phyloP scores from a whole-genome alignment of 2,329 filamentous ascomycete species.

The Beauveria asiatica region DNA sequence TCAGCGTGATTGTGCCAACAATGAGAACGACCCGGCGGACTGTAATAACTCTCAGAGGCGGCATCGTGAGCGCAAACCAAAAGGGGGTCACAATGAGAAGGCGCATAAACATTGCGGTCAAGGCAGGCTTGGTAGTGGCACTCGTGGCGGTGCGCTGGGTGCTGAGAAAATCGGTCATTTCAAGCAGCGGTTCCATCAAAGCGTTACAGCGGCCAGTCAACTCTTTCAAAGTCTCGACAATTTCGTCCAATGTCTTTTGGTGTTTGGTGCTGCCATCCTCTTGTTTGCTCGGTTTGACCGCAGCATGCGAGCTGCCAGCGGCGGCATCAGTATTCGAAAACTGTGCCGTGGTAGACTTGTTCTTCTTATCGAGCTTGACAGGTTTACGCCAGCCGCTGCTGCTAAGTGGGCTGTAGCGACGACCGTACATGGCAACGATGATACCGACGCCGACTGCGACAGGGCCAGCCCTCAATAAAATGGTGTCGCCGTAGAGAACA shows the following conservation, averaged over 20 bases:
- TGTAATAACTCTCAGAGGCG: conserved; percentile 77
- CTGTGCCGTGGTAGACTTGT: conserved; percentile 16
- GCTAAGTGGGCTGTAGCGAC: conserved; percentile 82
- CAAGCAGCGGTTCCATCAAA: conserved; percentile 77
- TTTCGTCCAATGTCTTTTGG: conserved; percentile 94
- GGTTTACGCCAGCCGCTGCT: conserved; percentile 65
- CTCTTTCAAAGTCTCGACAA: conserved; percentile 84
- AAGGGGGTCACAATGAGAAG: conserved; percentile 81
- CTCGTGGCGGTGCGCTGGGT: conserved; percentile 85
- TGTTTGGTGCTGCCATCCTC: conserved; percentile 63
- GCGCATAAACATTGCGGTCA: conserved; percentile 82
- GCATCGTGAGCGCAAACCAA: conserved; percentile 77
- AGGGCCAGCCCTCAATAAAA: conserved; percentile 76
- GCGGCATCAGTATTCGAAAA: conserved; percentile 16
- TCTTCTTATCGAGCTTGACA: conserved; percentile 23
- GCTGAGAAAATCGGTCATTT: conserved; percentile 86
- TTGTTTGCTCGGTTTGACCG: conserved; percentile 26
- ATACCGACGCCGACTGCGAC: conserved; percentile 70
- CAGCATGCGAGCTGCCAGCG: conserved; percentile 16
- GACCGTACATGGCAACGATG: conserved; percentile 86
- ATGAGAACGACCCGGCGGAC: conserved; percentile 76
- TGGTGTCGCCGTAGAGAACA: conserved; percentile 74
- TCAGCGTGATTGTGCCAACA: conserved; percentile 76
- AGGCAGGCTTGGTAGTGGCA: conserved; percentile 79
- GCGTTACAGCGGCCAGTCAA: conserved; percentile 91